Conservation (phyloP, 495 filamentous ascomycete genomes). For the Penicillium soppii region DNA sequence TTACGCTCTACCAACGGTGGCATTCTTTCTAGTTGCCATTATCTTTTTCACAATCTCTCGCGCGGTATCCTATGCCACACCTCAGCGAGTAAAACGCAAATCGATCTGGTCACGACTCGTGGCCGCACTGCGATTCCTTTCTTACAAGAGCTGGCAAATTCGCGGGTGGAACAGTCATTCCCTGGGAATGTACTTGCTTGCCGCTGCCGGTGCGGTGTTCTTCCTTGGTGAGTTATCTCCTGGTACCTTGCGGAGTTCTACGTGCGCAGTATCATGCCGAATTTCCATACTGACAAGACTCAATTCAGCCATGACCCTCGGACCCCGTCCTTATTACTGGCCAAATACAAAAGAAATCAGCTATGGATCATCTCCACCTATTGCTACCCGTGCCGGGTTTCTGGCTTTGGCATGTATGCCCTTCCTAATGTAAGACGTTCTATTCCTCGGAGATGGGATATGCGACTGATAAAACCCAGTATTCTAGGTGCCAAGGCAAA, state of each 20-base stretch:
- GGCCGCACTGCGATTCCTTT: constrained; percentile 31
- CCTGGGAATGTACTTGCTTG: constrained; percentile 42
- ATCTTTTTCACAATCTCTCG: constrained; percentile 45
- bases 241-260: too few species aligned
- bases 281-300: not conserved
- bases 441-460: constrained; percentile 17
- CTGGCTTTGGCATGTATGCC: constrained; percentile 53
- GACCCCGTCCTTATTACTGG: constrained; percentile 58
- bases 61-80: constrained; percentile 21
- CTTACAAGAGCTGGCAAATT: constrained; percentile 42
- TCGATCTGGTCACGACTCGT: constrained; percentile 24
- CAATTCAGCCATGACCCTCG: constrained; percentile 45
- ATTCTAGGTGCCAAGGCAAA: constrained; percentile 34
- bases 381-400: constrained; percentile 52
- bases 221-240: constrained; percentile 41
- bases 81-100: constrained; percentile 11
- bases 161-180: constrained; percentile 41
- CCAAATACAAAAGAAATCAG: constrained; percentile 40
- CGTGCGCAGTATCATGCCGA: too few species aligned
- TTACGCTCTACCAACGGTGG: constrained; percentile 48
- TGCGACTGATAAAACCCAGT: constrained; percentile 9
- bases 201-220: constrained; percentile 40
- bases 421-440: constrained; percentile 40
- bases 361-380: constrained; percentile 51
- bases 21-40: constrained; percentile 48